phyloP scores from a whole-genome alignment of 2,329 filamentous ascomycete genomes.

The Penicillium sp. region DNA sequence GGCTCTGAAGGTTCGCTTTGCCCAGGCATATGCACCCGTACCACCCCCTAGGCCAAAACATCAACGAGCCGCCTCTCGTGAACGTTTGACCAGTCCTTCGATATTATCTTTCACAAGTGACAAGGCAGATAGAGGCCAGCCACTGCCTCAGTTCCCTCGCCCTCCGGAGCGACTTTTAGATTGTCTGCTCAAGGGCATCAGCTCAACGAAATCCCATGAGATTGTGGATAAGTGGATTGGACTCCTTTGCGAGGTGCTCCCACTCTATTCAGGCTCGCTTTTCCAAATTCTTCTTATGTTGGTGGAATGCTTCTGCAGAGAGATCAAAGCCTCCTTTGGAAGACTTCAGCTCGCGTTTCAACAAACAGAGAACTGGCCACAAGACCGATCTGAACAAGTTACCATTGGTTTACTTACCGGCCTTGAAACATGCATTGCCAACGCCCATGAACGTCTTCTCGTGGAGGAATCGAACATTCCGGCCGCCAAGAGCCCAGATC shows the following conservation, averaged over 20 bases:
- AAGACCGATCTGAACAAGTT: slow-evolving; percentile 58
- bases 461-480: slow-evolving; percentile 71
- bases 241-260: slow-evolving; percentile 79
- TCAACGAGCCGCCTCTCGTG: slow-evolving; percentile 40
- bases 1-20: slow-evolving; percentile 63
- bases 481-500: slow-evolving; percentile 74
- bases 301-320: slow-evolving; percentile 81
- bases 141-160: slow-evolving; percentile 35
- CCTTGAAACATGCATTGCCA: slow-evolving; percentile 84
- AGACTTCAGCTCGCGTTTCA: slow-evolving; percentile 59
- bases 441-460: slow-evolving; percentile 79
- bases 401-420: slow-evolving; percentile 84
- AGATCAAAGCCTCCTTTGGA: slow-evolving; percentile 72
- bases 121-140: slow-evolving; percentile 39
- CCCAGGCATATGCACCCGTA: slow-evolving; percentile 37
- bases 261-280: slow-evolving; percentile 78
- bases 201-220: slow-evolving; percentile 68
- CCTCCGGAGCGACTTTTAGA: slow-evolving; percentile 69
- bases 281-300: slow-evolving; percentile 89
- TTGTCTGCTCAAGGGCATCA: slow-evolving; percentile 79
- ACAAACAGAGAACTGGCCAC: slow-evolving; percentile 38
- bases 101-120: slow-evolving; percentile 49
- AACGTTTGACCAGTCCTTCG: slow-evolving; percentile 42
- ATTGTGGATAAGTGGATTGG: slow-evolving; percentile 90
- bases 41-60: slow-evolving; percentile 32